phyloP scores from a whole-genome alignment of 768 basidiomycete genomes.

The Daedaleopsis sinensis region DNA sequence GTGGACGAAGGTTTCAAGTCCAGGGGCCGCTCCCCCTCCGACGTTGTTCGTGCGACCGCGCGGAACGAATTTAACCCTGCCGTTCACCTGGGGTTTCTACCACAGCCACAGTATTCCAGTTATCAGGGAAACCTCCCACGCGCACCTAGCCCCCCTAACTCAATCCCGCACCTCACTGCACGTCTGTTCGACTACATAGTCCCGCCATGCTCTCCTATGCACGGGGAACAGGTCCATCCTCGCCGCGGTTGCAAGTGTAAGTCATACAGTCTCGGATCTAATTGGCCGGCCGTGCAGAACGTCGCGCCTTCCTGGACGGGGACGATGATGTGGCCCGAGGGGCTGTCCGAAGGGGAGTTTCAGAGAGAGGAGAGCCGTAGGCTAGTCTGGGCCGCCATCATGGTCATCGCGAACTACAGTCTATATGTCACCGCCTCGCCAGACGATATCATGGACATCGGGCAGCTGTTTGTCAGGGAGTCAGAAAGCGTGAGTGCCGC shows the following conservation, averaged over 20 bases:
- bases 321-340: conserved; percentile 17
- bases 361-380: conserved; percentile 15
- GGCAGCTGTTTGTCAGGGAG: conserved; percentile 15
- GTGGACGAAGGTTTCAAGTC: conserved; percentile 38
- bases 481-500: conserved; percentile 7
- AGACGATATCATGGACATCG: not conserved
- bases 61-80: not conserved
- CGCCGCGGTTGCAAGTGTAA: conserved; percentile 9
- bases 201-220: not conserved
- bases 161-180: not conserved
- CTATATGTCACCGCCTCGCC: conserved; percentile 38
- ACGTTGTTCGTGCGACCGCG: not conserved
- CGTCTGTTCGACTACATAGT: not conserved
- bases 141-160: conserved; percentile 42
- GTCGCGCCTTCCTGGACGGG: conserved; percentile 13
- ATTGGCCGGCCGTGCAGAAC: conserved; percentile 13
- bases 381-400: conserved; percentile 11
- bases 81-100: not conserved
- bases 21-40: conserved; percentile 44
- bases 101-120: not conserved
- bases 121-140: conserved; percentile 29
- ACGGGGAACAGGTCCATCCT: not conserved
- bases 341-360: conserved; percentile 14
- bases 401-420: conserved; percentile 49
- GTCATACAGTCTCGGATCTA: conserved; percentile 1